phyloP scores from a whole-genome alignment of 176 grass and related monocot species.

The Ananas comosus region DNA sequence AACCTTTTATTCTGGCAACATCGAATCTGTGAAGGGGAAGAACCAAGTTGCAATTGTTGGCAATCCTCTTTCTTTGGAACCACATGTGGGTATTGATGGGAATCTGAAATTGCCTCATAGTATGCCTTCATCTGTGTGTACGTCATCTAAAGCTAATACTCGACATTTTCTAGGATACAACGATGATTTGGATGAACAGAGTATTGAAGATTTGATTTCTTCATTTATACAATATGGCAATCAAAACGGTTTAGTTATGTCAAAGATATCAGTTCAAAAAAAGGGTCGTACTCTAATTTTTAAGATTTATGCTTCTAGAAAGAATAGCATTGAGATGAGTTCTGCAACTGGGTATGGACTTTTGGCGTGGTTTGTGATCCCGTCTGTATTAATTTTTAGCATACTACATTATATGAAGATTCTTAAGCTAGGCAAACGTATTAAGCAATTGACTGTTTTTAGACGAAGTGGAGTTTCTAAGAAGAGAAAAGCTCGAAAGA shows the following conservation, averaged over 20 bases:
- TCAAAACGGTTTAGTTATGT: neutral
- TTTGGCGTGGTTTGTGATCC: neutral
- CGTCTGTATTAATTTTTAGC: neutral
- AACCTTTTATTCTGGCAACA: neutral
- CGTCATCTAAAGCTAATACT: neutral
- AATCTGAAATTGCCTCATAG: neutral
- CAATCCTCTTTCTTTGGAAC: neutral
- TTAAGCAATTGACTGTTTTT: constrained; percentile 32
- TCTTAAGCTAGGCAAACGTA: constrained; percentile 13
- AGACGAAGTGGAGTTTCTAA: constrained; percentile 44
- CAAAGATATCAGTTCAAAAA: neutral
- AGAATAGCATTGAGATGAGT: neutral
- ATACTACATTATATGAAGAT: constrained; percentile 15
- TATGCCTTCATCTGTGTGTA: neutral
- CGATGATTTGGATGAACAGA: neutral
- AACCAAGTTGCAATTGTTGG: neutral
- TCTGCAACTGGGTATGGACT: neutral
- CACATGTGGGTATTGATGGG: neutral
- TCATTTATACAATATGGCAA: neutral
- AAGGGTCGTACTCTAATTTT: neutral
- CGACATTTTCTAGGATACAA: neutral
- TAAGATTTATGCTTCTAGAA: neutral
- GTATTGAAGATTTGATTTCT: neutral
- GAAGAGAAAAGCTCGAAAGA: constrained; percentile 66
- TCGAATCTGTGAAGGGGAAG: neutral